phyloP scores from a whole-genome alignment of 2,329 filamentous ascomycete species.

The Podosphaera aphanis region DNA sequence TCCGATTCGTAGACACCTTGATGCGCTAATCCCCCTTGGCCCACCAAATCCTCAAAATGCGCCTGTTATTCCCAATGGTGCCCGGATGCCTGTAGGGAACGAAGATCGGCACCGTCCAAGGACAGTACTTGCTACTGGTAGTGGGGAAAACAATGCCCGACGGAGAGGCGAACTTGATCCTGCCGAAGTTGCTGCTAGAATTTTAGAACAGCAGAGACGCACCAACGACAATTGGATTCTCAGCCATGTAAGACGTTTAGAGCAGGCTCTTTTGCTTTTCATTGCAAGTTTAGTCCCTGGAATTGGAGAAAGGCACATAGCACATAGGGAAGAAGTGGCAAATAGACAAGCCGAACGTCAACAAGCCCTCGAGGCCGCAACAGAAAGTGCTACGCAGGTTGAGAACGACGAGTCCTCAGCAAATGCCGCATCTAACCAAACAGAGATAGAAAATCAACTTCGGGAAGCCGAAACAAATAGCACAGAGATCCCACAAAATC shows the following conservation, averaged over 20 bases:
- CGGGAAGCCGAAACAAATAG: background rate
- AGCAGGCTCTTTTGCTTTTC: slow-evolving; percentile 38
- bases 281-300: slow-evolving; percentile 42
- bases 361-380: background rate
- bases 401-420: background rate
- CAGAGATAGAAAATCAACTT: background rate
- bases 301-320: slow-evolving; percentile 39
- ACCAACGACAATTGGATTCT: slow-evolving; percentile 26
- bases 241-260: slow-evolving; percentile 27
- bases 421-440: background rate
- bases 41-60: slow-evolving; percentile 8
- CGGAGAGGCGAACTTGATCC: slow-evolving; percentile 20
- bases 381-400: background rate
- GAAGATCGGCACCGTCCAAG: slow-evolving; percentile 2
- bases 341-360: slow-evolving; percentile 11
- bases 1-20: slow-evolving; percentile 33
- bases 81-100: slow-evolving; percentile 15
- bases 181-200: slow-evolving; percentile 27
- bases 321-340: slow-evolving; percentile 15
- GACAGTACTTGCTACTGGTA: slow-evolving; percentile 11
- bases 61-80: slow-evolving; percentile 10
- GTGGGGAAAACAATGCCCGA: slow-evolving; percentile 2
- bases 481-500: background rate
- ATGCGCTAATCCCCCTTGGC: slow-evolving; percentile 32
- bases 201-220: slow-evolving; percentile 24